phyloP scores from a whole-genome alignment of 441 rosid species.

The California macrophylla region DNA sequence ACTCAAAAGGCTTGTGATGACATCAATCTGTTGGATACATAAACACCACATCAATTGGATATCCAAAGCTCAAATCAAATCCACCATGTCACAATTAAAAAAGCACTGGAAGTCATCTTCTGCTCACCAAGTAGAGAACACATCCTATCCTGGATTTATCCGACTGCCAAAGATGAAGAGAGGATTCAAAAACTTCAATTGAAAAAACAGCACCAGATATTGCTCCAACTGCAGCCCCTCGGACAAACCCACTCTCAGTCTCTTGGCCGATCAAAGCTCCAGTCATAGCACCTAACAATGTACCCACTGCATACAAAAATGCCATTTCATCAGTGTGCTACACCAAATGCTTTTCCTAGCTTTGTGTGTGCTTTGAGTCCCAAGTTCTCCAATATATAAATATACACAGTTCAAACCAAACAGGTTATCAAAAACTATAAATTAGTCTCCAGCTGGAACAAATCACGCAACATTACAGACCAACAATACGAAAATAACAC shows the following conservation, averaged over 20 bases:
- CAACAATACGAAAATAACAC: too few relatives aligned
- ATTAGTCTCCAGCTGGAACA: too few relatives aligned
- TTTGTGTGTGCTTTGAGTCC: not conserved
- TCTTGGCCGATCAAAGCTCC: constrained; percentile 98
- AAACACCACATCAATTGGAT: not conserved
- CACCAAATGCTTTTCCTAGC: not conserved
- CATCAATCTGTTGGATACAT: constrained; percentile 58
- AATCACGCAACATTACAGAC: too few relatives aligned
- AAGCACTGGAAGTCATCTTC: not conserved
- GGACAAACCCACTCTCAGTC: constrained; percentile 88
- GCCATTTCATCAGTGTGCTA: not conserved
- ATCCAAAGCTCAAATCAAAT: not conserved
- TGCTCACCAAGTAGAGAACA: constrained; percentile 77
- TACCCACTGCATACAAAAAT: constrained; percentile 53
- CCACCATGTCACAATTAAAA: not conserved
- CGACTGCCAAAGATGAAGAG: constrained; percentile 77
- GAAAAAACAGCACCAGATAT: constrained; percentile 98
- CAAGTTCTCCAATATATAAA: not conserved
- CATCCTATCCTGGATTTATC: constrained; percentile 81
- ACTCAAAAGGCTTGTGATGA: constrained; percentile 79
- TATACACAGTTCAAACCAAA: not conserved
- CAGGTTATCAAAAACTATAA: too few relatives aligned
- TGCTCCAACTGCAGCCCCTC: constrained; percentile 96
- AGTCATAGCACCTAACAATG: constrained; percentile 86
- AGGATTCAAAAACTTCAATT: constrained; percentile 87